These are phyloP conservation scores for Cytospora mali DNA, from an alignment of 2,329 filamentous ascomycete genomes.

Conservation along the genomic window DNA sequence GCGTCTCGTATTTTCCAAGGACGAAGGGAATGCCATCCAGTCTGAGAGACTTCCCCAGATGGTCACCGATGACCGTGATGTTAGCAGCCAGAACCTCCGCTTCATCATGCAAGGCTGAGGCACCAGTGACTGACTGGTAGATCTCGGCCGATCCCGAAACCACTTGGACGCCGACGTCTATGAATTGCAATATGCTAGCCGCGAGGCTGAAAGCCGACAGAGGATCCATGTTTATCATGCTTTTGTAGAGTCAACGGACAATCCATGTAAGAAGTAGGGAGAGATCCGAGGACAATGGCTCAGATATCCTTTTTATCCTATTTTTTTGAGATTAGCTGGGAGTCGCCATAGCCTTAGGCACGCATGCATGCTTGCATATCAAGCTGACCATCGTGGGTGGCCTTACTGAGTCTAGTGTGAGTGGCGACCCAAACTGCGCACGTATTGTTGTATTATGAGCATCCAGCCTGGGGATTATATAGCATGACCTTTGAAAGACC, in stretches of 20 bases:
- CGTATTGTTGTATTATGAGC: too few species aligned
- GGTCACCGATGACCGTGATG: background rate
- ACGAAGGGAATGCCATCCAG: background rate
- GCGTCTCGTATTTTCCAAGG: background rate
- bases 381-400: too few species aligned
- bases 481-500: too few species aligned
- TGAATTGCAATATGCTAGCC: background rate
- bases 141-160: background rate
- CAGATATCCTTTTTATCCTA: too few species aligned
- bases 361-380: background rate
- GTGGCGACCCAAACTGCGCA: too few species aligned
- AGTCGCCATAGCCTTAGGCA: background rate
- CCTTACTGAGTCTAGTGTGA: background rate
- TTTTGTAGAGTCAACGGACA: background rate
- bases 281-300: too few species aligned
- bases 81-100: background rate
- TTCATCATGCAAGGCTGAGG: background rate
- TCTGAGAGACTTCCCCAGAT: background rate
- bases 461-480: too few species aligned
- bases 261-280: too few species aligned
- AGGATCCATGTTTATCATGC: background rate
- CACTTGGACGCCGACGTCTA: background rate
- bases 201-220: background rate
- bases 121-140: background rate
- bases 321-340: too few species aligned